Evolutionary conservation across 2,329 filamentous ascomycete species (phyloP).

Genomic region (Thelonectria olida): DNA sequence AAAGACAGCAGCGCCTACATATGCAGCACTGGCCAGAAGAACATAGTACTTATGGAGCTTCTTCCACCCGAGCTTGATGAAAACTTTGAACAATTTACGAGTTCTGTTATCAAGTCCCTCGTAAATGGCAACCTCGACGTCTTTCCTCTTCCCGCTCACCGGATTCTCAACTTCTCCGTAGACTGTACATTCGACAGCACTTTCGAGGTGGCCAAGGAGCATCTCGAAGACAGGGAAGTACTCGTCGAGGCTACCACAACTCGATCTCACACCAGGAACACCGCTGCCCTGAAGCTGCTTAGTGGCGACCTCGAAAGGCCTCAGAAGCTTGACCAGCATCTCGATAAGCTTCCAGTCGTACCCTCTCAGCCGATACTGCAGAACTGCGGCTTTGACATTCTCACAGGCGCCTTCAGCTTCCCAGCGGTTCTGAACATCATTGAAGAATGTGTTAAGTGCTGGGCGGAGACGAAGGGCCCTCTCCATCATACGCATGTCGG

Average conservation of each 20-base stretch:
- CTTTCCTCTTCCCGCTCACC: not conserved
- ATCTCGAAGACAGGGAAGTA: conserved; percentile 3
- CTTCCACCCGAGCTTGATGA: conserved; percentile 3
- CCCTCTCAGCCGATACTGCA: not conserved
- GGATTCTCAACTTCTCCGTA: conserved; percentile 1
- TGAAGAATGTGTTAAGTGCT: not conserved
- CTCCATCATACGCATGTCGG: not conserved
- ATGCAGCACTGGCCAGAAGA: not conserved
- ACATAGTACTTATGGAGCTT: not conserved
- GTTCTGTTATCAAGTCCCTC: not conserved
- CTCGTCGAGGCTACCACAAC: not conserved
- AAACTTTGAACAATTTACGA: conserved; percentile 1
- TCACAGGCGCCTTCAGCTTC: not conserved
- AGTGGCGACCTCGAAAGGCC: not conserved
- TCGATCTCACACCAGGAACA: not conserved
- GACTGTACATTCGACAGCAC: not conserved
- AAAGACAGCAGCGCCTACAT: not conserved
- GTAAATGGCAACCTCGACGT: conserved; percentile 1
- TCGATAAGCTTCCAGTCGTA: not conserved
- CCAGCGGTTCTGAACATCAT: not conserved
- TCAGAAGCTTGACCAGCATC: not conserved
- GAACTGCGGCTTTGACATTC: not conserved
- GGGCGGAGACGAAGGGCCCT: not conserved
- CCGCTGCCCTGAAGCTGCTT: not conserved
- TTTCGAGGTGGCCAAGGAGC: not conserved